Evolutionary conservation across 345 rosid species (phyloP), one percentile per base, ranked within the genome.

Genomic region (Populus pruinosa): DNA sequence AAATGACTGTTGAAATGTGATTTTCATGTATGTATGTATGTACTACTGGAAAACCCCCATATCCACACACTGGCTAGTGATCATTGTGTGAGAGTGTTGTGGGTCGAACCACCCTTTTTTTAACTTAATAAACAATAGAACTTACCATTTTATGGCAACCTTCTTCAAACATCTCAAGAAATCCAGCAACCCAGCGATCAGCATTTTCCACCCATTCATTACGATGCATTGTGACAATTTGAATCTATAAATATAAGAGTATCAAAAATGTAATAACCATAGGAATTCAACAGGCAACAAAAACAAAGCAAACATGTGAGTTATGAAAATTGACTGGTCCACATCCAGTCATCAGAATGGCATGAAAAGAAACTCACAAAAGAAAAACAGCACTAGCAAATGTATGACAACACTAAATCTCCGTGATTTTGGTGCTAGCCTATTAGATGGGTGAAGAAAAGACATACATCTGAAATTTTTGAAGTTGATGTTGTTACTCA

Each of bases 201-300:
- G 99, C 99, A 81, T 96, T 96, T 86, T 91, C 98, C 61, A 96
- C 97, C 99, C 99, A 96, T 84, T 92, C 97, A 71, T 92, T 86
- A 62, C 91, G 93, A 50, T 85, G 89, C 87, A 86, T 82, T n/a
- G 92, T 87, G 81, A 90, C 98, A 2, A 89, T 92, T 90, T 91
- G 97, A 64, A 94, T 89, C 98, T 43, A 10, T 13, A 43, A 2
- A 43, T 43, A 11, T 10, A 43, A 43, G 2, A 43, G 47, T 11
- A 43, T 6, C 4, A 33, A 6, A 65, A 65, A 65, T 65, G 8
- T 6, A 31, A 59, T 0, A 36, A 0, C 21, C 41, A 8, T 8
- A 6, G 47, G 20, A 5, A 36, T 9, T 31, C 23, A 4, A 4
- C n/a, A 33, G 6, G 38, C 44, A 3, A 4, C 44, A 17, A 38